phyloP scores from a whole-genome alignment of 768 basidiomycete species.

The Auricularia sp. region DNA sequence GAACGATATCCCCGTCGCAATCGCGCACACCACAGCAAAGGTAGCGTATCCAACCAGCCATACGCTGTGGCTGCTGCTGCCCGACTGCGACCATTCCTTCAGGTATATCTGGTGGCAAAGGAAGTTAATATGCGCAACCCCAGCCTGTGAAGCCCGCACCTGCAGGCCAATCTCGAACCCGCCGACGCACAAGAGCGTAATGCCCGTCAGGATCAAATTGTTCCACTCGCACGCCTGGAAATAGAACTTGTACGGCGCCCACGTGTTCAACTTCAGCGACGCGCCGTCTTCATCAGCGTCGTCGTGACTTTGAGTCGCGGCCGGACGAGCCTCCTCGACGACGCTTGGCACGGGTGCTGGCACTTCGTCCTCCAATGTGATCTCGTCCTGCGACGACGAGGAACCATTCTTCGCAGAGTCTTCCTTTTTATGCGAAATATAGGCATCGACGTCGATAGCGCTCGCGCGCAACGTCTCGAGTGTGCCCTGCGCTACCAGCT shows the following conservation, averaged over 20 bases:
- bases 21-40: background rate
- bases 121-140: background rate
- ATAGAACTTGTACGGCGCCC: constrained; percentile 1
- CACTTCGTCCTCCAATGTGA: background rate
- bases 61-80: background rate
- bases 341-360: background rate
- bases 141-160: background rate
- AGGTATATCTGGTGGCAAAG: background rate
- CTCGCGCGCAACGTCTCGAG: background rate
- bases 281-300: background rate
- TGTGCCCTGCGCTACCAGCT: background rate
- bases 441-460: background rate
- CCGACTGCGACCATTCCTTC: background rate
- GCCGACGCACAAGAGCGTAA: background rate
- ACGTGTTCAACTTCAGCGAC: background rate
- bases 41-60: background rate
- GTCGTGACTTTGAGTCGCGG: background rate
- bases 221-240: background rate
- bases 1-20: background rate
- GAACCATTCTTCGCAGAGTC: background rate
- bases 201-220: background rate
- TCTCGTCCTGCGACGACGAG: background rate
- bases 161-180: background rate
- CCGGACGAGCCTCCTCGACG: background rate
- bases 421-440: background rate